Base-by-base conservation (phyloP, 2,329 filamentous ascomycete species). In the Mycogone perniciosa region DNA sequence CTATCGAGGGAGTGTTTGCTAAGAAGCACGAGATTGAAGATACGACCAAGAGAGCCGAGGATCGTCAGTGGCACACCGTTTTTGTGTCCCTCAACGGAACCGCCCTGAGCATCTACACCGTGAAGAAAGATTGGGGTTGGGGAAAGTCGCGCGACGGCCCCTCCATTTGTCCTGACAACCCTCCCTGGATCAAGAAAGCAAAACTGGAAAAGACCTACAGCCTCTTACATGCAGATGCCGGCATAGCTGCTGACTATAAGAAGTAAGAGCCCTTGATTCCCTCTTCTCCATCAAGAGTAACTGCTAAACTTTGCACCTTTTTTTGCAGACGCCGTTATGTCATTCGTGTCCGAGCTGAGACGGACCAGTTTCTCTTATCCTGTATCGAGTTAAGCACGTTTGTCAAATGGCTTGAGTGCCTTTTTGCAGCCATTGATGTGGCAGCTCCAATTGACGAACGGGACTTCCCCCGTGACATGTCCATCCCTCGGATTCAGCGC, bases 351-450 rank as follows among this genome's bases (percentile, higher is more conserved):
- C 78, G 87, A 30, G 77, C 82, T 31, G 86, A 90, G 66, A 81
- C 82, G 2, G 85, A 90, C 57, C 87, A 90, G 61, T 83, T 90
- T 53, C 68, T 90, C 20, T 68, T 90, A 6, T 84, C 84, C 2
- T 85, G 84, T 56, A 70, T 80, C 47, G 78, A 82, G 46, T 72
- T 88, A 48, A 77, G 81, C 50, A 80, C 76, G 1, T 86, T 89
- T 63, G 75, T 88, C 54, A 76, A 76, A 45, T 87, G 86, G 83
- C 69, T 89, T 2, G 82, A 88, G 60, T 73, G 74, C 3, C 70
- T 88, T 7, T 86, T 84, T 60, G 83, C 84, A n/a, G 85, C 83
- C 43, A 86, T 90, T 53, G 84, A 88, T 60, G 79, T 90, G 20
- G 81, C 85, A 9, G 73, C 79, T 1, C 80, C 85, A 1, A 76